Evolutionary conservation across 176 grass and related monocot species (phyloP).

Genomic region (Triticum timopheevii): DNA sequence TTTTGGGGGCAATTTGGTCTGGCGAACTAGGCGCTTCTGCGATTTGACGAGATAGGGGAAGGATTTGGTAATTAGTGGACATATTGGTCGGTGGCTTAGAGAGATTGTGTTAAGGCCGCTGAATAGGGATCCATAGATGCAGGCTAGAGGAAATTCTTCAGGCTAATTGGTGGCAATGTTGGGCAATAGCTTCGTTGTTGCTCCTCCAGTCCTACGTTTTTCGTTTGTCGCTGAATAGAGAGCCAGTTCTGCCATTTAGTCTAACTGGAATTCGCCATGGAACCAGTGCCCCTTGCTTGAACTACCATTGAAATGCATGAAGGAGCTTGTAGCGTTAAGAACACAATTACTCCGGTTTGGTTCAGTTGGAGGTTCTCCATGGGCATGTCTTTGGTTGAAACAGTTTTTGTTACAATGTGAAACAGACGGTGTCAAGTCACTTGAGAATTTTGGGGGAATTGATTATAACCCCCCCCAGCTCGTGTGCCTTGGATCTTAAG

Average conservation of each 20-base stretch:
- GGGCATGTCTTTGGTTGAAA: background rate
- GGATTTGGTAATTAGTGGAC: background rate
- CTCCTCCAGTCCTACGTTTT: background rate
- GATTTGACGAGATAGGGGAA: background rate
- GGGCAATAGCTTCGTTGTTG: background rate
- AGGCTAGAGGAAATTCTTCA: background rate
- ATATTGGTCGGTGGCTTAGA: background rate
- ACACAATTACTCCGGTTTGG: background rate
- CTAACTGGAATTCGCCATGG: background rate
- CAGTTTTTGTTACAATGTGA: background rate
- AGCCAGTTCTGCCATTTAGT: background rate
- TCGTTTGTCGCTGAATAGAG: background rate
- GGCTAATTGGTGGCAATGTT: background rate
- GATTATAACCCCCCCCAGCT: too few relatives aligned
- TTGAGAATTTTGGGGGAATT: background rate
- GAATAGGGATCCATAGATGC: background rate
- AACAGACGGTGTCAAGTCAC: background rate
- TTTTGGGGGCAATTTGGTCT: slow-evolving; percentile 8
- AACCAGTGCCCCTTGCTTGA: background rate
- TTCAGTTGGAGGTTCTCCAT: background rate
- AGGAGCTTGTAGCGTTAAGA: background rate
- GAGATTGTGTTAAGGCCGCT: background rate
- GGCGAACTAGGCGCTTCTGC: background rate
- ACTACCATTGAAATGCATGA: background rate
- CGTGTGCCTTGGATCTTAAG: too few relatives aligned